Conservation (phyloP, 768 basidiomycete species). For the Phaeotremella skinneri region DNA sequence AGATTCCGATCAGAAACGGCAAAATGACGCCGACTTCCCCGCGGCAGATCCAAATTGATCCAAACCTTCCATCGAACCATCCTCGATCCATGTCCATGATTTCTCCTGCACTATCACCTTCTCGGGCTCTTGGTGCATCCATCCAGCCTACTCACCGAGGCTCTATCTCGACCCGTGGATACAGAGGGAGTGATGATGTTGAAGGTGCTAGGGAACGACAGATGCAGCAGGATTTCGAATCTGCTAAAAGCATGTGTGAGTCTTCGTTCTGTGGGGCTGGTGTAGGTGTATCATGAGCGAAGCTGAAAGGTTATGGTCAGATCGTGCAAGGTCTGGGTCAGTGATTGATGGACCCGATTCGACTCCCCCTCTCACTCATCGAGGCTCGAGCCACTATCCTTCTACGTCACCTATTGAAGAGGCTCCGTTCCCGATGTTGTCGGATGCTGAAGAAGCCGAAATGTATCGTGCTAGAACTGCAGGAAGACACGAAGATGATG, state of each 20-base stretch:
- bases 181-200: slow-evolving; percentile 56
- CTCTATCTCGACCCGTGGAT: slow-evolving; percentile 16
- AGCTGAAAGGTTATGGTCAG: slow-evolving; percentile 9
- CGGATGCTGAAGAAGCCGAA: slow-evolving; percentile 47
- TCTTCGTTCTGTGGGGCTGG: slow-evolving; percentile 5
- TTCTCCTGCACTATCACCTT: slow-evolving; percentile 25
- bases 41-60: slow-evolving; percentile 42
- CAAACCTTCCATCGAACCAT: slow-evolving; percentile 20
- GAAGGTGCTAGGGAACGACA: slow-evolving; percentile 79
- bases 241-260: slow-evolving; percentile 62
- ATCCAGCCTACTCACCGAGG: slow-evolving; percentile 11
- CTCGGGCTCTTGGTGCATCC: slow-evolving; percentile 18
- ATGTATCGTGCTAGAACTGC: slow-evolving; percentile 42
- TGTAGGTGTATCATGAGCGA: background rate
- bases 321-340: slow-evolving; percentile 47
- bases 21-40: slow-evolving; percentile 37
- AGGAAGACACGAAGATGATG: slow-evolving; percentile 7
- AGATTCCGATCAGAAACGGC: background rate
- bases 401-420: slow-evolving; percentile 45
- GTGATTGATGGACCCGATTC: slow-evolving; percentile 26
- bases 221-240: slow-evolving; percentile 85
- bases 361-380: slow-evolving; percentile 26
- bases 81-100: slow-evolving; percentile 15
- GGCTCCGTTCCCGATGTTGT: slow-evolving; percentile 44
- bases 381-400: slow-evolving; percentile 37